Base-by-base conservation (phyloP, 108 stramenopile genomes). In the Conticribra weissflogii region DNA sequence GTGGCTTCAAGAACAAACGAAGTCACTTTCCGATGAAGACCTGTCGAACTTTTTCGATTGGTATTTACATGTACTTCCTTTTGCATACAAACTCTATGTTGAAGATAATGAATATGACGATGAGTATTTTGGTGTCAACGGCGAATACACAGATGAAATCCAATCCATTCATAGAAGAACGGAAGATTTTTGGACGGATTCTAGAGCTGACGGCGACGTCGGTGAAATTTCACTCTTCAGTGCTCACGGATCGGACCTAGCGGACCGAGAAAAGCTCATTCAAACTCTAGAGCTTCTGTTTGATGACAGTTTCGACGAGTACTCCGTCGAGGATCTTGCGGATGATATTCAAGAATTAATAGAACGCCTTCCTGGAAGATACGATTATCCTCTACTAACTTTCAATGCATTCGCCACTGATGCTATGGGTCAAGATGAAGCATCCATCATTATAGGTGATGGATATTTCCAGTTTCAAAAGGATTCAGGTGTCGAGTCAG, bases 331-430 rank as follows among this genome's bases (percentile, higher is more conserved):
- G 27, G 78, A 79, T 33, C 78, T 68, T 56, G 78, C 78, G 14
- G 41, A 33, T 47, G 72, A 79, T 24, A 79, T 79, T 30, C 66
- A 79, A 68, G 59, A 50, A 44, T 36, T 79, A 21, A 74, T 79
- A 7, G 9, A 7, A 21, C 54, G 78, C 2, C 66, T 79, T 2
- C 78, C 78, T 3, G 67, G 67, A 21, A 50, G 57, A 30, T 79
- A 79, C 51, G 57, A 74, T 36, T 68, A 59, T 33, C 78, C 78
- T 19, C 53, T 79, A 0, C 18, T 79, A 16, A 79, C 78, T 0
- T 73, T 74, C 47, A 79, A 79, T 79, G 78, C 78, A 2, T 79
- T 79, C 72, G 78, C 78, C 3, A 74, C 67, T 3, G 78, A 79
- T 32, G 72, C 60, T 23, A 58, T 73, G 61, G 66, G 61, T 23